These are phyloP conservation scores for Geosmithia morbida DNA, from an alignment of 2,329 filamentous ascomycete genomes.

Conservation along the genomic window DNA sequence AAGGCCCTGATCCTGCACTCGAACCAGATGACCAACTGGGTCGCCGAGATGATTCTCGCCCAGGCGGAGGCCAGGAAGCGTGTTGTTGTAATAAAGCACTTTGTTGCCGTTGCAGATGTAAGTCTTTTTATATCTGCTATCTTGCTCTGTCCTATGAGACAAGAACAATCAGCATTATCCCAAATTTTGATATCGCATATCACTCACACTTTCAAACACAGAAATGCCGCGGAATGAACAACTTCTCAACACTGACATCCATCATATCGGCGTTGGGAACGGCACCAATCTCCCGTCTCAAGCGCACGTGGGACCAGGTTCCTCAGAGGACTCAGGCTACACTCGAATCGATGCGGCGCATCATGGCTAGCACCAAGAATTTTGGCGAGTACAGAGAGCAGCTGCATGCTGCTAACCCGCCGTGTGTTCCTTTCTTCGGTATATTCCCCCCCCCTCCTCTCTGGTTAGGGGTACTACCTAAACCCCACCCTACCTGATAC, in stretches of 20 bases:
- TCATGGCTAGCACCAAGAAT: constrained; percentile 97
- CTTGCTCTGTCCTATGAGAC: too few relatives aligned
- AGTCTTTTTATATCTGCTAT: too few relatives aligned
- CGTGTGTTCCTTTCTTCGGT: constrained; percentile 98
- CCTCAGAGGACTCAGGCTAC: constrained; percentile 68
- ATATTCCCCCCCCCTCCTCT: constrained; percentile 14
- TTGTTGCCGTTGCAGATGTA: constrained; percentile 91
- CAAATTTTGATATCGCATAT: background rate
- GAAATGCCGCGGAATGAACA: constrained; percentile 91
- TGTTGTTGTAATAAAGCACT: constrained; percentile 96
- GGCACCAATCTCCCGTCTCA: constrained; percentile 85
- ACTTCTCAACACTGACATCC: constrained; percentile 93
- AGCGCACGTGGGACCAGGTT: constrained; percentile 87
- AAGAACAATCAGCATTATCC: constrained; percentile 2
- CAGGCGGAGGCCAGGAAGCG: constrained; percentile 92
- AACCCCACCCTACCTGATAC: background rate
- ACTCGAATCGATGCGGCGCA: constrained; percentile 78
- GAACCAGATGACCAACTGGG: constrained; percentile 98
- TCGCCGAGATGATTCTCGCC: constrained; percentile 94
- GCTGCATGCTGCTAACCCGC: constrained; percentile 82
- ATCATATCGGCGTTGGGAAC: constrained; percentile 95
- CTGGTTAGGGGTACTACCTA: too few relatives aligned
- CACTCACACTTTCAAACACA: constrained; percentile 20
- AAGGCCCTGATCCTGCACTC: constrained; percentile 95
- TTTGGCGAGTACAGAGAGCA: constrained; percentile 94